Conservation (phyloP, 2,329 filamentous ascomycete species). For the Daldinia eschscholtzii region DNA sequence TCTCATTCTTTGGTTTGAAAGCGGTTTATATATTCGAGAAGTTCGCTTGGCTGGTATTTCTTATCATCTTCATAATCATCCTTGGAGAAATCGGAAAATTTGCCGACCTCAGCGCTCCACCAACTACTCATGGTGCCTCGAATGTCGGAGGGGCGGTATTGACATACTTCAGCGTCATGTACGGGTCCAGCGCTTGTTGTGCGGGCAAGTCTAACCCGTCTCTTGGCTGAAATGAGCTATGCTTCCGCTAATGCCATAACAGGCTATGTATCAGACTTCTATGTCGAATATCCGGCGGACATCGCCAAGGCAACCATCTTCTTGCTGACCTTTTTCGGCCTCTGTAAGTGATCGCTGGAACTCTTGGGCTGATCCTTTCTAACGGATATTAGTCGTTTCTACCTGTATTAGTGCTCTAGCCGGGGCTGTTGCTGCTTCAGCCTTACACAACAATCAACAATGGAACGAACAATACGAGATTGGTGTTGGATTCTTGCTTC, state of each 20-base stretch:
- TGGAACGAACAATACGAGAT: conserved; percentile 57
- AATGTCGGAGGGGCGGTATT: conserved; percentile 57
- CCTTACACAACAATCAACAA: conserved; percentile 56
- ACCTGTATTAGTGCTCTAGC: conserved; percentile 61
- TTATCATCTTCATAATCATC: conserved; percentile 63
- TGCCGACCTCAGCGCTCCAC: conserved; percentile 55
- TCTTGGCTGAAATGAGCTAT: background rate
- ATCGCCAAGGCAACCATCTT: conserved; percentile 61
- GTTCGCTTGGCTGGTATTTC: conserved; percentile 62
- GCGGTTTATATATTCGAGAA: conserved; percentile 63
- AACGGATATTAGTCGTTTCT: conserved; percentile 53
- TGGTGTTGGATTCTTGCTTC: conserved; percentile 60
- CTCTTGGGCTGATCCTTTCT: conserved; percentile 12
- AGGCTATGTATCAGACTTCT: conserved; percentile 59
- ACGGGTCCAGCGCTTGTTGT: conserved; percentile 63
- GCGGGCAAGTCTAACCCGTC: conserved; percentile 42
- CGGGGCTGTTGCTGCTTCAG: conserved; percentile 58
- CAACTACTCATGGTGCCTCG: conserved; percentile 52
- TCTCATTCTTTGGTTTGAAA: conserved; percentile 65
- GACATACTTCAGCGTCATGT: conserved; percentile 59
- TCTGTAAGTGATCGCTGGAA: conserved; percentile 48
- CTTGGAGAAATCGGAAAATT: conserved; percentile 59
- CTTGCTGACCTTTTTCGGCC: conserved; percentile 60
- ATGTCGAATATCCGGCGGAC: conserved; percentile 61
- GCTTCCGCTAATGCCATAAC: background rate